These are phyloP conservation scores for Pilaira anomala DNA, from an alignment of 192 early-diverging fungal genomes.

Conservation along the genomic window DNA sequence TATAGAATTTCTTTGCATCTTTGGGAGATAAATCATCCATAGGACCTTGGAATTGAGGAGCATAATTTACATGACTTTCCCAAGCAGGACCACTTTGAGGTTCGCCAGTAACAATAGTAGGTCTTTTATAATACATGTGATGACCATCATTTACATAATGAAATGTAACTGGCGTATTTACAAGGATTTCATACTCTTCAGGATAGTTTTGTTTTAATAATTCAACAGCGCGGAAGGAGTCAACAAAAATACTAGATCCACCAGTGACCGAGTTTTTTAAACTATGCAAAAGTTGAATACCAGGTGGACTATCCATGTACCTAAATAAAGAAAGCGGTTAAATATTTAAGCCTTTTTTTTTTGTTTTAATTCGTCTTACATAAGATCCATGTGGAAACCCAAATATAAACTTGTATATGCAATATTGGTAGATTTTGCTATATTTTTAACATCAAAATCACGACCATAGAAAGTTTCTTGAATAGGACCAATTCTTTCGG, in stretches of 20 bases:
- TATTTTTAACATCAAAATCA: conserved; percentile 75
- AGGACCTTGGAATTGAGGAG: conserved; percentile 85
- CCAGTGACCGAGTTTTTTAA: conserved; percentile 75
- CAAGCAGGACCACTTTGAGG: conserved; percentile 33
- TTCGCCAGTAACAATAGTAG: conserved; percentile 57
- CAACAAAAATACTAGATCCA: conserved; percentile 72
- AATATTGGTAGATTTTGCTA: conserved; percentile 76
- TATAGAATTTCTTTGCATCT: conserved; percentile 56
- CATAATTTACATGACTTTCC: conserved; percentile 64
- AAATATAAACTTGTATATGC: conserved; percentile 79
- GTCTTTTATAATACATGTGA: conserved; percentile 65
- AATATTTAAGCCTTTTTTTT: neutral
- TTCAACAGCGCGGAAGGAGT: conserved; percentile 67
- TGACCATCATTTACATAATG: conserved; percentile 80
- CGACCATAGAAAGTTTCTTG: conserved; percentile 74
- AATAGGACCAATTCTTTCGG: conserved; percentile 64
- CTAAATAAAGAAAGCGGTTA: conserved; percentile 34
- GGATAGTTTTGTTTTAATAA: conserved; percentile 54
- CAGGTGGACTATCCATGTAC: conserved; percentile 79
- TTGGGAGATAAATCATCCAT: conserved; percentile 44
- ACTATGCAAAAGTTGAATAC: conserved; percentile 75
- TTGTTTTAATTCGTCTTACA: conserved; percentile 54
- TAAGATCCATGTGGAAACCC: conserved; percentile 84
- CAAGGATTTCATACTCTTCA: conserved; percentile 57
- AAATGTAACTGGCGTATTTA: conserved; percentile 64